Conservation (phyloP, 306 rosid genomes). For the Potentilla sterilis region DNA sequence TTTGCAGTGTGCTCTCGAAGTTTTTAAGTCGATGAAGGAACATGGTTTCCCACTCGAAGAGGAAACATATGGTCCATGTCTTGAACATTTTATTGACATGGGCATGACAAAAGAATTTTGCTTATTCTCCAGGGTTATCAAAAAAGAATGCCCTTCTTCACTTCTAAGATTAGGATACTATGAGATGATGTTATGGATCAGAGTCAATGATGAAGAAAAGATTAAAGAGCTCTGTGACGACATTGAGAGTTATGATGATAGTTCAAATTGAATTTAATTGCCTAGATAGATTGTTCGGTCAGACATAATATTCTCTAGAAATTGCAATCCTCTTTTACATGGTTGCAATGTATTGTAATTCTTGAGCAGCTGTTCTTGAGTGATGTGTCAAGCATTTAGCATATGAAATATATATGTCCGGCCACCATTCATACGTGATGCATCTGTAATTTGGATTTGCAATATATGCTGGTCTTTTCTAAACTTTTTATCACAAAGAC, state of each 20-base stretch:
- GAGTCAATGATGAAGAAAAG: conserved; percentile 57
- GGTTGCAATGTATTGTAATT: conserved; percentile 6
- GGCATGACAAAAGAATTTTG: conserved; percentile 67
- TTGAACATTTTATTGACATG: conserved; percentile 59
- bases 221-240: conserved; percentile 55
- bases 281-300: background rate
- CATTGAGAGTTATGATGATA: conserved; percentile 36
- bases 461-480: conserved; percentile 6
- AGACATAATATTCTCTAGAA: background rate
- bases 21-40: conserved; percentile 60
- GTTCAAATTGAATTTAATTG: background rate
- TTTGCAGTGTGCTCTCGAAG: conserved; percentile 46
- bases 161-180: conserved; percentile 65
- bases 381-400: conserved; percentile 14
- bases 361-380: background rate
- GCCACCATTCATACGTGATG: conserved; percentile 21
- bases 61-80: conserved; percentile 60
- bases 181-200: conserved; percentile 74
- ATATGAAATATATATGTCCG: background rate
- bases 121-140: conserved; percentile 44
- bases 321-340: conserved; percentile 15
- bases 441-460: conserved; percentile 14
- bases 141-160: conserved; percentile 48
- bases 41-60: conserved; percentile 63
- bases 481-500: conserved; percentile 6